phyloP scores from a whole-genome alignment of 257 asterid genomes.

The Leptodermis oblonga region DNA sequence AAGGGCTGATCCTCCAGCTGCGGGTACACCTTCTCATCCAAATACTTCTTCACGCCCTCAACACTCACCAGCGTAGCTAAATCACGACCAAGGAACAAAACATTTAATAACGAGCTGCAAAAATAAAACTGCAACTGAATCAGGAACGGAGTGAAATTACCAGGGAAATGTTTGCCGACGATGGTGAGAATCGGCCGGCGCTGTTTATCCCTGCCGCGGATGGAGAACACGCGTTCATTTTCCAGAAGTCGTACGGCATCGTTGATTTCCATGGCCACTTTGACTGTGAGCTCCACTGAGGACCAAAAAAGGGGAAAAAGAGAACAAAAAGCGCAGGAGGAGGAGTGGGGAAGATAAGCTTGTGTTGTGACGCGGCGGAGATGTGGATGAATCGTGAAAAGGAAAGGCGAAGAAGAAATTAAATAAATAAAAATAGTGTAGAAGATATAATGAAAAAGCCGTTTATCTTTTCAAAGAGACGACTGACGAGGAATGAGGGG shows the following conservation, averaged over 20 bases:
- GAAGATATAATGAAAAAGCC: too few relatives aligned
- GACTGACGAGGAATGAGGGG: background rate
- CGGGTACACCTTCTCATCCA: constrained; percentile 59
- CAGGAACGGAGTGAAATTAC: constrained; percentile 29
- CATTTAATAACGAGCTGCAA: background rate
- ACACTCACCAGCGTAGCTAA: constrained; percentile 55
- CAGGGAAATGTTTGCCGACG: constrained; percentile 76
- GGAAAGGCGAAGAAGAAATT: background rate
- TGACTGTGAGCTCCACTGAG: background rate
- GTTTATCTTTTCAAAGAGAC: too few relatives aligned
- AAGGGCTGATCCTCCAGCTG: constrained; percentile 48
- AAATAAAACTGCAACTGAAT: background rate
- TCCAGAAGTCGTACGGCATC: constrained; percentile 40
- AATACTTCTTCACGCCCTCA: constrained; percentile 53
- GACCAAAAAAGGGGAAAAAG: background rate
- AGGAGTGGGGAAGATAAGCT: constrained; percentile 5
- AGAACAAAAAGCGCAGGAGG: background rate
- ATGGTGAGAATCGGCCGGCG: constrained; percentile 66
- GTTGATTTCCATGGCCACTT: constrained; percentile 31
- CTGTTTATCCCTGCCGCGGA: constrained; percentile 70
- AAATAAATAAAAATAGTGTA: background rate
- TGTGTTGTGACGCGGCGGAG: background rate
- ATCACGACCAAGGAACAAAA: background rate
- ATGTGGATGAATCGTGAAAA: background rate
- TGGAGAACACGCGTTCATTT: constrained; percentile 53